Conservation (phyloP, 768 basidiomycete genomes). For the Boletus sp. region DNA sequence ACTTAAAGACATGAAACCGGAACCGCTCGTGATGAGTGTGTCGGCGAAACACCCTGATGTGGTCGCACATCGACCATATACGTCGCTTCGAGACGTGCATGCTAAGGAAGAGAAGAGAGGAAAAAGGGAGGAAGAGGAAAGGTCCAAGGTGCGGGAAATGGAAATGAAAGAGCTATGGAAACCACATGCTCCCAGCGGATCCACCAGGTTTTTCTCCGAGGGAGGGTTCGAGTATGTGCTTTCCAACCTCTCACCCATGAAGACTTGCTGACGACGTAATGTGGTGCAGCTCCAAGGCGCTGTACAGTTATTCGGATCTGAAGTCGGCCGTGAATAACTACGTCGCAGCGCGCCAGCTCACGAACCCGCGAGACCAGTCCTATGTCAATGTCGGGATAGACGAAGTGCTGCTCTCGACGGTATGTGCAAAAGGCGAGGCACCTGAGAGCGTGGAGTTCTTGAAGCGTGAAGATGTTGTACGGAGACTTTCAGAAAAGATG, state of each 20-base stretch:
- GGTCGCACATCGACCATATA: conserved; percentile 46
- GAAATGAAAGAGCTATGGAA: conserved; percentile 74
- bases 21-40: conserved; percentile 56
- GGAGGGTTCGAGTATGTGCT: conserved; percentile 59
- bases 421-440: conserved; percentile 36
- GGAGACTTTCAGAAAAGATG: conserved; percentile 61
- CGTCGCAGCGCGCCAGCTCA: conserved; percentile 55
- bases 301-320: conserved; percentile 61
- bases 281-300: conserved; percentile 42
- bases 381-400: conserved; percentile 63
- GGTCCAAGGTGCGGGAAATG: conserved; percentile 47
- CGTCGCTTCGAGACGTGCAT: conserved; percentile 67
- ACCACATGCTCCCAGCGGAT: conserved; percentile 50
- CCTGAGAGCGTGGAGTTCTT: conserved; percentile 47
- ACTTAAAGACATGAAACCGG: conserved; percentile 58
- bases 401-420: conserved; percentile 37
- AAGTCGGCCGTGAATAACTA: conserved; percentile 60
- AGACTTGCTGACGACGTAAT: background rate
- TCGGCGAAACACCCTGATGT: conserved; percentile 59
- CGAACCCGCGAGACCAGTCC: conserved; percentile 64
- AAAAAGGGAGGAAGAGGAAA: conserved; percentile 49
- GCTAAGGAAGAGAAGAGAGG: conserved; percentile 59
- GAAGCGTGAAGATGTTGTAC: conserved; percentile 63
- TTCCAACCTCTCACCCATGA: background rate
- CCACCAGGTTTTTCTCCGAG: conserved; percentile 58